Conservation (phyloP, 345 rosid genomes). For the Gossypioides kirkii region DNA sequence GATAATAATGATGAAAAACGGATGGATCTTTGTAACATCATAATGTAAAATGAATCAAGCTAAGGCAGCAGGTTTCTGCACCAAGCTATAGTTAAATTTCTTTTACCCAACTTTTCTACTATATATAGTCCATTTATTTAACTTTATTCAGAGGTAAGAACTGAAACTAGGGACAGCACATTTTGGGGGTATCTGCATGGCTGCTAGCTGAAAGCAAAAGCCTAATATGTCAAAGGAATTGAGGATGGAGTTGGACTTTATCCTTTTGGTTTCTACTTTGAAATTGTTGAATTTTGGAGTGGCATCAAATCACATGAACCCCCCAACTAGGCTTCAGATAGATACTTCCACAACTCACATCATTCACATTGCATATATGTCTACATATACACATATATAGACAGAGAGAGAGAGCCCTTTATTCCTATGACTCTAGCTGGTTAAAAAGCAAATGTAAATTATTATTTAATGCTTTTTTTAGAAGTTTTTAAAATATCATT, state of each 20-base stretch:
- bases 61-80: not conserved
- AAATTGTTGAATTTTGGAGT: not conserved
- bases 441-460: not conserved
- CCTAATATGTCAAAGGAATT: conserved; percentile 1
- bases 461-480: not conserved
- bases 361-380: not conserved
- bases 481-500: not conserved
- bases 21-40: too few relatives aligned
- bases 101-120: not conserved
- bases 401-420: not conserved
- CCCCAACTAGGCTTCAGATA: not conserved
- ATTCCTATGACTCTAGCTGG: not conserved
- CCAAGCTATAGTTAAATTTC: not conserved
- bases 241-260: not conserved
- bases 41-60: not conserved
- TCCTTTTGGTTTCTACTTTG: conserved; percentile 9
- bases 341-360: not conserved
- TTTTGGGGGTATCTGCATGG: conserved; percentile 5
- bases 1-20: too few relatives aligned
- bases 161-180: conserved; percentile 2
- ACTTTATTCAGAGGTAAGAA: not conserved
- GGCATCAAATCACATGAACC: conserved; percentile 1
- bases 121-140: not conserved
- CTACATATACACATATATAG: too few relatives aligned
- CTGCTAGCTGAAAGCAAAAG: conserved; percentile 7